Evolutionary conservation across 2,329 filamentous ascomycete genomes (phyloP), one percentile per base, ranked within the genome.

Genomic region (Didymella pomorum): DNA sequence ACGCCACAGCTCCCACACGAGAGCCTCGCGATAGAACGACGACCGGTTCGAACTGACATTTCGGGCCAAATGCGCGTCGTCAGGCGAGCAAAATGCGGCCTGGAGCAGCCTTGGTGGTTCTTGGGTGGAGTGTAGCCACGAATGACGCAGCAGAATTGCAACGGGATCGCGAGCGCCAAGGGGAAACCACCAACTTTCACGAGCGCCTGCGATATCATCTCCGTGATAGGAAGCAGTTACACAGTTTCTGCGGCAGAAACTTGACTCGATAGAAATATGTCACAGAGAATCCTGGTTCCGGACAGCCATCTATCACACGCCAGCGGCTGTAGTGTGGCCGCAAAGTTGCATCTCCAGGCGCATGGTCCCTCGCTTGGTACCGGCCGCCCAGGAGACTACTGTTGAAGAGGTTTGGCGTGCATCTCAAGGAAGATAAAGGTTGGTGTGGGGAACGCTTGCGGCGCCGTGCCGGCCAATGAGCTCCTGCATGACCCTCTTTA

Each of bases 241-340:
- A 18, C 31, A 53, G 25, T 50, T 20, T 18, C 49, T 39, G 31
- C 31, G 41, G 52, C 57, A 39, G 25, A 47, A 29, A 43, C 41
- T 64, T 73, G 70, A 72, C 71, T 72, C 66, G 69, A 73, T 73
- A 62, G 60, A 62, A 72, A 68, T 59, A 65, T 63, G 70, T 73
- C 67, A 73, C 58, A 45, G 31, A 26, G 29, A 12, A 47, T 33
- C 35, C 56, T 35, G 46, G 50, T 37, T 26, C 56, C 53, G 56
- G 52, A 61, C 59, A 58, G 55, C 58, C 56, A 62, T 63, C 59
- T 72, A 72, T 71, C 69, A 65, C 42, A n/a, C 58, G 54, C 62
- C 47, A 45, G 28, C 25, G 18, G 26, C 35, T 58, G 35, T 52
- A 57, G 35, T 44, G 43, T 51, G 33, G 55, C 52, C 45, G 39